A percentile compares a stretch with the other conserved stretches of the same genome.
These are phyloP conservation scores for Sugiyamaella novakii DNA, from an alignment of 1,139 yeast species.

Conservation along the genomic window DNA sequence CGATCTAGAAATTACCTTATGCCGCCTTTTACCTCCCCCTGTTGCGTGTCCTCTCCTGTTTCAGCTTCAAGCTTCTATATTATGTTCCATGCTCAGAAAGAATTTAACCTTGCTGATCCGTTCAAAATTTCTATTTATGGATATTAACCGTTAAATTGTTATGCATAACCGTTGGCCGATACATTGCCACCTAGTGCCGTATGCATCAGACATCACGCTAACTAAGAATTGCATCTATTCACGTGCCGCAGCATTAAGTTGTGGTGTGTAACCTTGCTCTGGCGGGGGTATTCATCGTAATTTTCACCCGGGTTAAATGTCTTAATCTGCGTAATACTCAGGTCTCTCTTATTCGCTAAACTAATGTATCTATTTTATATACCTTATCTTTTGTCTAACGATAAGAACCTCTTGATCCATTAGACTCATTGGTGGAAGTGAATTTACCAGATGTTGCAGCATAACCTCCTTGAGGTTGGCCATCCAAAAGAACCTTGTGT, in stretches of 20 bases:
- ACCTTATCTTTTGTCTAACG: too few species aligned
- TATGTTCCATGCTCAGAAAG: not conserved
- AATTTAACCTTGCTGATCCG: not conserved
- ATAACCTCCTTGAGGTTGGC: conserved; percentile 49
- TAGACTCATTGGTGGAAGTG: conserved; percentile 37
- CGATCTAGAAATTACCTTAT: too few species aligned
- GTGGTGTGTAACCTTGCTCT: too few species aligned
- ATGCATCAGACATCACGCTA: too few species aligned
- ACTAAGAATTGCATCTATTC: not conserved
- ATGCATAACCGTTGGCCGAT: not conserved
- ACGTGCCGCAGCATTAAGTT: too few species aligned
- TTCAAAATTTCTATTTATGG: not conserved
- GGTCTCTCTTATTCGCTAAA: not conserved
- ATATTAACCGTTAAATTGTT: not conserved
- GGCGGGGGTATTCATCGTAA: too few species aligned
- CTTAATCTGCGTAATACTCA: too few species aligned
- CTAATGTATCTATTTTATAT: not conserved
- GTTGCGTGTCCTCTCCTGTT: too few species aligned
- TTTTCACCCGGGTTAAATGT: too few species aligned
- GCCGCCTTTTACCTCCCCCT: too few species aligned
- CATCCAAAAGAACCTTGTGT: conserved; percentile 57
- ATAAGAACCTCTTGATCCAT: conserved; percentile 25
- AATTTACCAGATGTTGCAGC: conserved; percentile 28
- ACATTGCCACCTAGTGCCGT: too few species aligned
- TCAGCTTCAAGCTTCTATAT: too few species aligned